Evolutionary conservation across 2,329 filamentous ascomycete genomes (phyloP).

Genomic region (Ascocoryne sarcoides): DNA sequence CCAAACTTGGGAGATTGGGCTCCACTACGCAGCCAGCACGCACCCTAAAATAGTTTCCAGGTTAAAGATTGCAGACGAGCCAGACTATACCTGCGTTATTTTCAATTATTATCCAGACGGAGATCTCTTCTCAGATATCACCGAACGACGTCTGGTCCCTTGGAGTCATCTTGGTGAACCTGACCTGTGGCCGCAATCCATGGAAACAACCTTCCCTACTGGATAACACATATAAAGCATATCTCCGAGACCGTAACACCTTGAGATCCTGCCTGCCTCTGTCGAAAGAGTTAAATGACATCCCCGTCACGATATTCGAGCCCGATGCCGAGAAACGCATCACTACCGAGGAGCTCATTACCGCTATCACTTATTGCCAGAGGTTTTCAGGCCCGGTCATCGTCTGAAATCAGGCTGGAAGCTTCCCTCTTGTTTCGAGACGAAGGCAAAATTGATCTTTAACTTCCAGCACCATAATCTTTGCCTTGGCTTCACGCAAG

Average conservation of each 20-base stretch:
- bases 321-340: slow-evolving; percentile 76
- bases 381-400: slow-evolving; percentile 22
- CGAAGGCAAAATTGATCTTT: too few relatives aligned
- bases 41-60: slow-evolving; percentile 92
- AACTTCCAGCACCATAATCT: too few relatives aligned
- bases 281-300: slow-evolving; percentile 79
- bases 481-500: too few relatives aligned
- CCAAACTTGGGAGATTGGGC: slow-evolving; percentile 84
- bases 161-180: slow-evolving; percentile 92
- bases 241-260: slow-evolving; percentile 75
- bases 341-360: slow-evolving; percentile 68
- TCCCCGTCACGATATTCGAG: slow-evolving; percentile 81
- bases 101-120: slow-evolving; percentile 96
- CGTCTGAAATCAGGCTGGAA: too few relatives aligned
- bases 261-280: slow-evolving; percentile 86
- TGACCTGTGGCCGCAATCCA: slow-evolving; percentile 94
- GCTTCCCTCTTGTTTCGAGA: too few relatives aligned
- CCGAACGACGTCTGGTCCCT: slow-evolving; percentile 95
- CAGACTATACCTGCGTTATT: slow-evolving; percentile 90
- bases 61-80: slow-evolving; percentile 83
- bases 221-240: slow-evolving; percentile 91
- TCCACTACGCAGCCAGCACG: slow-evolving; percentile 81
- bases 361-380: slow-evolving; percentile 62
- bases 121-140: slow-evolving; percentile 95
- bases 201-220: slow-evolving; percentile 94